Evolutionary conservation across 257 asterid genomes (phyloP), one percentile per base, ranked within the genome.

Genomic region (Euphrasia confusa): DNA sequence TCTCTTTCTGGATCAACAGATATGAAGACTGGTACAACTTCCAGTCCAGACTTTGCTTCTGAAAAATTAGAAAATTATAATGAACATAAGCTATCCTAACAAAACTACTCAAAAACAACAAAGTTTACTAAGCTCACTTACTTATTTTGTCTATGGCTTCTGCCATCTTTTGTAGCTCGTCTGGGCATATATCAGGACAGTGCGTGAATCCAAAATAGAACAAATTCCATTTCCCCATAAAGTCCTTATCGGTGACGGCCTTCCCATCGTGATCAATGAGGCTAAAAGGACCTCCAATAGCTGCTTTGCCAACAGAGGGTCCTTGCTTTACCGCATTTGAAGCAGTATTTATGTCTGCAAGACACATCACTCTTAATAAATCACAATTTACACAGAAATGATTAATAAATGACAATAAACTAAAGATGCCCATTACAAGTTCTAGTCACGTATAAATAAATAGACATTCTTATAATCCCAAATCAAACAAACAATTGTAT

Each of bases 171-270:
- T 78, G 90, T 66, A 92, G 89, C 74, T 92, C 97, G 68, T 86
- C 97, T 1, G 98, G 98, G 78, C 97, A 92, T 73, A 92, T 86
- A 88, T 92, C 97, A 61, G 99, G 99, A 73, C 97, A 92, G 76
- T 86, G 96, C 65, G 97, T 89, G 82, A 89, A 89, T 47, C 99
- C 97, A 78, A 92, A 89, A 75, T 92, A 92, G 60, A 89, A 27
- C 68, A 89, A 54, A 71, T 77, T 84, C 97, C 99, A 92, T 52
- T 83, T 80, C 35, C 99, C 99, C 63, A 77, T n/a, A 65, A 92
- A 92, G 64, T 81, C 74, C 77, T 89, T 83, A 61, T 86, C 95
- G 13, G 96, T 45, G 17, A 92, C 91, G 27, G 91, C 42, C 73
- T 87, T 89, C 63, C 97, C 99, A 45, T 81, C 74, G 62, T 92